Base-by-base conservation (phyloP, 1,139 yeast genomes). In the Yamadazyma conglobata region DNA sequence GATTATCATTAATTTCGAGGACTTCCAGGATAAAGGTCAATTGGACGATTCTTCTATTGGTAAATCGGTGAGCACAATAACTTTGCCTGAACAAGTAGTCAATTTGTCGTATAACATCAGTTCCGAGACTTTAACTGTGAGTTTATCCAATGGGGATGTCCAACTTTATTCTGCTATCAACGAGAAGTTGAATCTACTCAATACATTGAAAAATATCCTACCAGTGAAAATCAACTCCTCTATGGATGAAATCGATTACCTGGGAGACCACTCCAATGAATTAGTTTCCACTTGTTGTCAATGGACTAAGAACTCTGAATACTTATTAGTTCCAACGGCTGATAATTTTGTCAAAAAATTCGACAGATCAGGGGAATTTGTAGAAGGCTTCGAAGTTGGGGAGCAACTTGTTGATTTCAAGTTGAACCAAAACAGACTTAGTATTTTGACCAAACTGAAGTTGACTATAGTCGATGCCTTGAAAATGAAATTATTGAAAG, bases 131-230 rank as follows among this genome's bases (percentile, higher is more conserved):
- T 52, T 84, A 14, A 26, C 39, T 13, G 70, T 80, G 2, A 70
- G 88, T 10, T 68, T 81, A 31, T 64, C 84, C 7, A 82, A 77
- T 54, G 95, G 96, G 8, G 66, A 64, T 23, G 58, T 87, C 15
- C 71, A 74, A 25, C 60, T 91, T 26, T 85, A 70, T 48, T 79
- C 87, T 0, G 70, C 82, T 19, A 68, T 57, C 24, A 65, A 64
- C 38, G 73, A 67, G 42, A 44, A 44, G 15, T 69, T 68, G 8
- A 53, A 46, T 24, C 46, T 64, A 28, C 40, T 60, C 9, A 59
- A 73, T 27, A 64, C 71, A 1, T 52, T 82, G 10, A 48, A 59
- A 2, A 66, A 62, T 15, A 59, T 60, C 20, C 50, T 75, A 14
- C 60, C 66, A 2, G 30, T 39, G 3, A 67, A 65, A 34, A 48